Percentiles rank a stretch among this genome's conserved stretches.
phyloP scores from a whole-genome alignment of 2,329 filamentous ascomycete genomes.

The Lachnellula suecica region DNA sequence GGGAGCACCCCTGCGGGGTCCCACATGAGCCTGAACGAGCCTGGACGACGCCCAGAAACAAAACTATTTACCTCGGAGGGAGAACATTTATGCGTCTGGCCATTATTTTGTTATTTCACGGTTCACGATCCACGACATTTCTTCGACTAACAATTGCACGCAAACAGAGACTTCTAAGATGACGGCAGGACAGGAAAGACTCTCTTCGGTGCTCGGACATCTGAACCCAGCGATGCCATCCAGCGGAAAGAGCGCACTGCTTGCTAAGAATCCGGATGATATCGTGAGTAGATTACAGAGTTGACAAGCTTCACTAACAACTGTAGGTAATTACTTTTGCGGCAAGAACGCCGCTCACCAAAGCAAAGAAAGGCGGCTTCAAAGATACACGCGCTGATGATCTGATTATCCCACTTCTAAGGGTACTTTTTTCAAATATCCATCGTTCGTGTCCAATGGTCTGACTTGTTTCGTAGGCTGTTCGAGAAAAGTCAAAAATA shows the following conservation, averaged over 20 bases:
- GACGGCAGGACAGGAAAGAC: constrained; percentile 21
- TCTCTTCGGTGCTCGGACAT: constrained; percentile 39
- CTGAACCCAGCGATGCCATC: constrained; percentile 34
- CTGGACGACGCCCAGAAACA: too few species aligned
- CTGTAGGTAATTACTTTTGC: constrained; percentile 76
- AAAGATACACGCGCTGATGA: constrained; percentile 89
- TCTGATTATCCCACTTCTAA: constrained; percentile 79
- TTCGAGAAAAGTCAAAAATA: constrained; percentile 34
- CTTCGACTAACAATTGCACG: background rate
- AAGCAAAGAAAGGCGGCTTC: constrained; percentile 87
- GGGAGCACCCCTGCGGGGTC: too few species aligned
- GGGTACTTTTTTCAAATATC: constrained; percentile 61
- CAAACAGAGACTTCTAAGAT: constrained; percentile 12
- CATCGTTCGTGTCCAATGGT: background rate
- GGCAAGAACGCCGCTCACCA: constrained; percentile 82
- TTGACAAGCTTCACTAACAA: constrained; percentile 2
- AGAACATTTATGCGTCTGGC: too few species aligned
- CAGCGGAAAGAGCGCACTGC: constrained; percentile 52
- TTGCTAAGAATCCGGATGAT: constrained; percentile 86
- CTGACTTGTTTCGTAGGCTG: background rate
- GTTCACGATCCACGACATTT: background rate
- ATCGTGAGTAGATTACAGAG: constrained; percentile 55
- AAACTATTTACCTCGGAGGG: too few species aligned
- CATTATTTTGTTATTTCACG: too few species aligned
- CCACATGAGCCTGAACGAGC: too few species aligned